Evolutionary conservation across 257 asterid species (phyloP), one percentile per base, ranked within the genome.

Genomic region (Apocynum venetum): DNA sequence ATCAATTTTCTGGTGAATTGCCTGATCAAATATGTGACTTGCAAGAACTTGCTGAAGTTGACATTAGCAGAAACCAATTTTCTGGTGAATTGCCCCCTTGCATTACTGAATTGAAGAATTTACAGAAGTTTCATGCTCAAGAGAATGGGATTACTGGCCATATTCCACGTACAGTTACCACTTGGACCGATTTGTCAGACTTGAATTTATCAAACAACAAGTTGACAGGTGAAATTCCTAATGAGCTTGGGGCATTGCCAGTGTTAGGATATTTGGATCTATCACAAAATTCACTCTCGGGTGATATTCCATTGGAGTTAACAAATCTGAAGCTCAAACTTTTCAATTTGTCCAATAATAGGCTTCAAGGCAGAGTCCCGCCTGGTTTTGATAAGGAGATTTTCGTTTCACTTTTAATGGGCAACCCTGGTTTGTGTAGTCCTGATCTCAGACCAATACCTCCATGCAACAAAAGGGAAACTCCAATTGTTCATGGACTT

Each of bases 351-450:
- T 92, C 98, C 1, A 84, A 90, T 78, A 94, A 94, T 77, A 88
- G 82, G 89, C 97, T 94, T 73, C 85, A 84, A 11, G 98, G 98
- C 41, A 78, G 69, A 83, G 88, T 94, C 13, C 98, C 98, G 25
- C 70, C 52, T 46, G 87, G 83, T 53, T 91, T 92, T 8, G 85
- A 87, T 19, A 76, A 81, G 31, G 80, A 84, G 56, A 64, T 82
- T 59, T 89, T 81, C 35, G 20, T 84, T 8, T 77, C 91, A 6
- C 87, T 96, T 74, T 77, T 94, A 57, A 75, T 56, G 81, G 97
- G 96, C 0, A 94, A 94, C 79, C 88, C 91, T 6, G 91, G 77
- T 77, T 83, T 94, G 82, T 94, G 98, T 73, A 86, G 97, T 63
- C 83, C 89, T 10, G 78, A 84, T 84, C 90, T 91, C 52, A 73